A percentile compares a stretch with the other conserved stretches of the same genome.
Evolutionary conservation across 202 grass and related monocot species (phyloP).

Genomic region (Brachypodium distachyon): DNA sequence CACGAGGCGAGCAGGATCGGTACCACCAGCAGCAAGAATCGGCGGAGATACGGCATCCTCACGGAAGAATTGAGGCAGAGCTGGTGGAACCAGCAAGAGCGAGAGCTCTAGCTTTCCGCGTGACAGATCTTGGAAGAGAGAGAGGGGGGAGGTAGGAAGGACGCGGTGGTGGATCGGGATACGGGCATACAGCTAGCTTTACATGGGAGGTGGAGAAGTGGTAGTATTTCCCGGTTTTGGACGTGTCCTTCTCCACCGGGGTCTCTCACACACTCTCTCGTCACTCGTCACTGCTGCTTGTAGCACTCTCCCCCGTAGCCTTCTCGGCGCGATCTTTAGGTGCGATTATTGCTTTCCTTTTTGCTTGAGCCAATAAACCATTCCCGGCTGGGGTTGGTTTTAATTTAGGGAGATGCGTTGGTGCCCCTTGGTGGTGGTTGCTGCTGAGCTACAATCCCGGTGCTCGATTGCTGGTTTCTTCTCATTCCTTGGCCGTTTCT

Average conservation of each 20-base stretch:
- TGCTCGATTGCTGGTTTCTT: background rate
- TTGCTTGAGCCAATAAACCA: background rate
- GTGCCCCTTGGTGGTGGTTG: background rate
- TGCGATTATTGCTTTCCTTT: background rate
- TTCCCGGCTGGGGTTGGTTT: background rate
- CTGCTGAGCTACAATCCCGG: conserved; percentile 1
- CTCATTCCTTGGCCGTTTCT: conserved; percentile 23
- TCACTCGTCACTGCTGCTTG: background rate
- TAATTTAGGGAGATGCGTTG: background rate
- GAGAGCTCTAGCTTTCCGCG: background rate
- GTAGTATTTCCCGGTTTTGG: conserved; percentile 26
- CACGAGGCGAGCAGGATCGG: conserved; percentile 18
- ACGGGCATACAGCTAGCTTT: conserved; percentile 20
- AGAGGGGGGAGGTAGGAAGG: background rate
- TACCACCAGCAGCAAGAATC: conserved; percentile 23
- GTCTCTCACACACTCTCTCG: background rate
- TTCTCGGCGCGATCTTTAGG: background rate
- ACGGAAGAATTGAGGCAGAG: background rate
- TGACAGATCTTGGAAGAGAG: conserved; percentile 21
- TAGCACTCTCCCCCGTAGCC: background rate
- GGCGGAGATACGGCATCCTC: conserved; percentile 27
- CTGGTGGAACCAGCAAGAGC: background rate
- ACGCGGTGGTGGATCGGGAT: background rate
- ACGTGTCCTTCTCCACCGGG: background rate
- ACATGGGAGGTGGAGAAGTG: conserved; percentile 21